A percentile compares a stretch with the other conserved stretches of the same genome.
These are phyloP conservation scores for Pontederia paniculata DNA, from an alignment of 176 grass and related monocot genomes.

Conservation along the genomic window DNA sequence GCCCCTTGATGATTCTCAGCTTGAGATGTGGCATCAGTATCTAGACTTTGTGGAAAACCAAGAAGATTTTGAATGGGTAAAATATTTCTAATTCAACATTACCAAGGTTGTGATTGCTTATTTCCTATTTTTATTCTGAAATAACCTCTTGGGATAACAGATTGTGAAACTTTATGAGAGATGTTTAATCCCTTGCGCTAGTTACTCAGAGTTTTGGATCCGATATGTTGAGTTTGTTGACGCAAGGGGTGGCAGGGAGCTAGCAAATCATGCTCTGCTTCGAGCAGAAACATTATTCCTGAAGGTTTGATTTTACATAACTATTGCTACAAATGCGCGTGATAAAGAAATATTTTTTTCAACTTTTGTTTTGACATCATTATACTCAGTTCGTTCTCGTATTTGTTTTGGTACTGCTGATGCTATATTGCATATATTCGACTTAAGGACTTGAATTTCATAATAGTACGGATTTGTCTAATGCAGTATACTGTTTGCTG, in stretches of 20 bases:
- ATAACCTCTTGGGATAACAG: conserved; percentile 37
- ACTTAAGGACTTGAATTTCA: too few relatives aligned
- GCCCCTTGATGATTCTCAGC: conserved; percentile 61
- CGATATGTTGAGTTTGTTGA: conserved; percentile 78
- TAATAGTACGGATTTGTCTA: too few relatives aligned
- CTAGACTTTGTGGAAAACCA: conserved; percentile 84
- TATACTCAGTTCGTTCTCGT: conserved; percentile 9
- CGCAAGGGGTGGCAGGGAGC: conserved; percentile 70
- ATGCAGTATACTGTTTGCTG: too few relatives aligned
- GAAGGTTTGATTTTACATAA: conserved; percentile 36
- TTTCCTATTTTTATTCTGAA: conserved; percentile 12
- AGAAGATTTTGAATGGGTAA: conserved; percentile 97
- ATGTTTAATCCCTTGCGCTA: conserved; percentile 89
- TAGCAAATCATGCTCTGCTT: conserved; percentile 61
- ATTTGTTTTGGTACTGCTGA: too few relatives aligned
- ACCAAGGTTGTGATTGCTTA: neutral
- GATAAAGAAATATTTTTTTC: too few relatives aligned
- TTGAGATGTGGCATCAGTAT: conserved; percentile 86
- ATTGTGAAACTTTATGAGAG: conserved; percentile 91
- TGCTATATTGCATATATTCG: too few relatives aligned
- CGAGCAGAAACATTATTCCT: conserved; percentile 63
- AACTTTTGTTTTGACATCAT: too few relatives aligned
- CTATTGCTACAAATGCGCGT: too few relatives aligned
- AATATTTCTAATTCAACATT: conserved; percentile 14
- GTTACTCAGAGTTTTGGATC: conserved; percentile 91